Evolutionary conservation across 345 rosid genomes (phyloP), one percentile per base, ranked within the genome.

Genomic region (Eucalyptus polybractea): DNA sequence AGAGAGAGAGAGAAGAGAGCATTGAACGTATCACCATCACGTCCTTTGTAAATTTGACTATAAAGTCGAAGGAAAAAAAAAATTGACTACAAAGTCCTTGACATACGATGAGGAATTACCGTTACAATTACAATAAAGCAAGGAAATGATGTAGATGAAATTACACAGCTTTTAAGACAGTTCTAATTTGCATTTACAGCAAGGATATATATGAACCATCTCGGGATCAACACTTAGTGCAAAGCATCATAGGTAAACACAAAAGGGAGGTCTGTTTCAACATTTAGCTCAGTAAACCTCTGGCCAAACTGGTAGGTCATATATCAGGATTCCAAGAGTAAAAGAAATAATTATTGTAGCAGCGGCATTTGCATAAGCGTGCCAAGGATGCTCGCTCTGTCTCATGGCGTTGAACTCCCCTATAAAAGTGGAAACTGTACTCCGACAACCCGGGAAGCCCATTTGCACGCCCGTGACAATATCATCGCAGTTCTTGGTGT

Each of bases 331-430:
- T 45, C 99, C 98, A n/a, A 60, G 93, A 65, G 16, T 85, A 91
- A 87, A 93, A 95, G 97, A 95, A 45, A 94, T 17, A 4, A 47
- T 80, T 25, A 93, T 92, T 67, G 98, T 95, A 47, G 89, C 88
- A 25, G 88, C 76, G 58, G 95, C 96, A 90, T 97, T 95, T 10
- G 88, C 94, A 89, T 94, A 96, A 14, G 98, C 98, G 56, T 17
- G 56, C 56, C 56, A 51, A 51, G 22, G 56, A 51, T 51, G 56
- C 56, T 51, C 56, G 56, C 97, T 94, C 88, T 94, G 95, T 90
- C 95, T 93, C 99, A 96, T 95, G 22, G 98, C 96, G 69, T 97
- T 92, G 92, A 96, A 97, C 95, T 97, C 99, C 0, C 97, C 97
- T 51, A 96, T 93, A 89, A 97, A 94, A 14, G 99, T 97, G 9